Base-by-base conservation (phyloP, 306 rosid genomes). In the Sophora flavescens region DNA sequence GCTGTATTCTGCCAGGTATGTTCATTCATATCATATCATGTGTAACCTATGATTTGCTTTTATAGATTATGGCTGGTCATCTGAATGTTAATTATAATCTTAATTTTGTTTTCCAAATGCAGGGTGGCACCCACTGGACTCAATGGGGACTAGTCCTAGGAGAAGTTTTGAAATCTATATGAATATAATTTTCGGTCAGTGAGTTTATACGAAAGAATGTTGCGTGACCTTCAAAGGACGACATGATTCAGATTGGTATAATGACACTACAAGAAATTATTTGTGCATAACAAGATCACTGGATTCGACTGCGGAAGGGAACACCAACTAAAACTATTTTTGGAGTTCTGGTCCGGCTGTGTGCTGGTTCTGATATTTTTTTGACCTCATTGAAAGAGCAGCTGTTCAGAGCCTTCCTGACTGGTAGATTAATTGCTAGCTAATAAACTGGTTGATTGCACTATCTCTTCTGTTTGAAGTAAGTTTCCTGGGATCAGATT, bases 91-190 rank as follows among this genome's bases (percentile, higher is more conserved):
- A 52, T 26, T 75, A 12, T 56, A 50, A 16, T 14, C 70, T 69
- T 65, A 61, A 57, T 35, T 63, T 36, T 53, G 22, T 57, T 15
- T 83, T 74, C 14, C 41, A 45, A 77, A 56, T 87, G 84, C 85
- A 90, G 97, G 97, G 96, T 74, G 96, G 97, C 79, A 90, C 93
- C 60, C 97, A 93, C 82, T 90, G 97, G 96, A 90, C 94, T 83
- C 97, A 93, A 65, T 90, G 97, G 97, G 97, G 96, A 67, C 84
- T 93, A 47, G 96, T 89, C 68, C 91, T 93, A 11, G 97, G 93
- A 76, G 97, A 93, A 90, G 89, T 93, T 71, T 72, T 93, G 79
- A 85, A 87, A 82, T 85, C 80, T 42, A 32, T 93, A 30, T 89
- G 60, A 79, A 80, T 68, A 28, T 39, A 48, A 66, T 18, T 47